Evolutionary conservation across 495 filamentous ascomycete genomes (phyloP).

Genomic region (Hypoxylon lienhwacheense): DNA sequence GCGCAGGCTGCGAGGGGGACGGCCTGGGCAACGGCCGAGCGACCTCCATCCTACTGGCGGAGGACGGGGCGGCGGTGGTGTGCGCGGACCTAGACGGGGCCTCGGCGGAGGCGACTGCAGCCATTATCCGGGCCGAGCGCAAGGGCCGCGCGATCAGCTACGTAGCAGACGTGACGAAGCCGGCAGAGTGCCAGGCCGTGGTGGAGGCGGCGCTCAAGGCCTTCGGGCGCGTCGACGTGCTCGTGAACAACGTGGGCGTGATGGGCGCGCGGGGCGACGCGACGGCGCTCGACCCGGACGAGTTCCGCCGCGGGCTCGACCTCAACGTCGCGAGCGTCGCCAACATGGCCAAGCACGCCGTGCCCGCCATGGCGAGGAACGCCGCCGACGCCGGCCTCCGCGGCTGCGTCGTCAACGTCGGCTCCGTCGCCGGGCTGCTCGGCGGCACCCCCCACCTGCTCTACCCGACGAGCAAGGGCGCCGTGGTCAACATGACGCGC

Average conservation of each 20-base stretch:
- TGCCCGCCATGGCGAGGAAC: slow-evolving; percentile 58
- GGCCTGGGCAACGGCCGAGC: slow-evolving; percentile 64
- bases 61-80: slow-evolving; percentile 56
- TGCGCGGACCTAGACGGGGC: slow-evolving; percentile 55
- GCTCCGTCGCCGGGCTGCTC: slow-evolving; percentile 57
- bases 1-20: slow-evolving; percentile 55
- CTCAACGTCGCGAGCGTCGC: slow-evolving; percentile 64
- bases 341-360: slow-evolving; percentile 56
- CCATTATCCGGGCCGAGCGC: slow-evolving; percentile 44
- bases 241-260: slow-evolving; percentile 61
- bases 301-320: slow-evolving; percentile 56
- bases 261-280: slow-evolving; percentile 57
- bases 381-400: slow-evolving; percentile 30
- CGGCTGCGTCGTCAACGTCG: slow-evolving; percentile 61
- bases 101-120: slow-evolving; percentile 52
- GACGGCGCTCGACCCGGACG: slow-evolving; percentile 55
- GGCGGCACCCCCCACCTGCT: slow-evolving; percentile 62
- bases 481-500: slow-evolving; percentile 60
- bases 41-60: slow-evolving; percentile 58
- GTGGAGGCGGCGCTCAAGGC: slow-evolving; percentile 43
- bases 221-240: slow-evolving; percentile 58
- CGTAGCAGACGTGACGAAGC: slow-evolving; percentile 53
- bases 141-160: slow-evolving; percentile 44
- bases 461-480: slow-evolving; percentile 65
- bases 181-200: slow-evolving; percentile 48